Evolutionary conservation across 202 grass and related monocot genomes (phyloP), one percentile per base, ranked within the genome.

Genomic region (Sporobolus alterniflorus): DNA sequence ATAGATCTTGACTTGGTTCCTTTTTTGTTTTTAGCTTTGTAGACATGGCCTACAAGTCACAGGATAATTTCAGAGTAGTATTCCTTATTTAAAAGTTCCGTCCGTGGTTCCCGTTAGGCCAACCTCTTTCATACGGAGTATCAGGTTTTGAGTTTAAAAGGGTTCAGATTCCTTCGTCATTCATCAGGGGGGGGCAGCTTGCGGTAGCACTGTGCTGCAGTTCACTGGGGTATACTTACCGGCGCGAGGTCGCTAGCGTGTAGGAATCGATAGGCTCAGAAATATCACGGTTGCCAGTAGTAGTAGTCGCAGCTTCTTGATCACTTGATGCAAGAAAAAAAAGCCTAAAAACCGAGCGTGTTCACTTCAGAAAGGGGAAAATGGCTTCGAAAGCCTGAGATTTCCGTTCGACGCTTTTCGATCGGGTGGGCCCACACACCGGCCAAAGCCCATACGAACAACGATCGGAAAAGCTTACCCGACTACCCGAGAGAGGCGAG

Each of bases 361-460:
- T 71, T 32, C 88, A 71, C 21, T 71, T 52, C 71, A 2, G 50
- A 78, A 90, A 44, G 73, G 78, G 42, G 28, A 77, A 73, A 21
- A 48, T 49, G 56, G 34, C 3, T 14, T 5, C 6, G 13, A 3
- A 11, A n/a, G 71, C 36, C 36, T 39, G 18, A 42, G 60, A 62
- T 71, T 65, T 32, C 11, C 20, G 4, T 32, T 15, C 20, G 4
- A 24, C 22, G 65, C 47, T 64, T 89, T 89, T 59, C 4, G 65
- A 5, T 57, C 7, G 57, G 78, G 39, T 21, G 39, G 22, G 57
- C 71, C 69, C 40, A 69, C 29, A 16, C 68, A 43, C 16, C 0
- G 72, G 44, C 9, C 36, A 89, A 82, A 52, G 20, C 28, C 28
- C 50, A 17, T 75, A 28, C 21, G 62, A 67, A 62, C 24, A 41